Base-by-base conservation (phyloP, 768 basidiomycete genomes). In the Tricholoma terreum region DNA sequence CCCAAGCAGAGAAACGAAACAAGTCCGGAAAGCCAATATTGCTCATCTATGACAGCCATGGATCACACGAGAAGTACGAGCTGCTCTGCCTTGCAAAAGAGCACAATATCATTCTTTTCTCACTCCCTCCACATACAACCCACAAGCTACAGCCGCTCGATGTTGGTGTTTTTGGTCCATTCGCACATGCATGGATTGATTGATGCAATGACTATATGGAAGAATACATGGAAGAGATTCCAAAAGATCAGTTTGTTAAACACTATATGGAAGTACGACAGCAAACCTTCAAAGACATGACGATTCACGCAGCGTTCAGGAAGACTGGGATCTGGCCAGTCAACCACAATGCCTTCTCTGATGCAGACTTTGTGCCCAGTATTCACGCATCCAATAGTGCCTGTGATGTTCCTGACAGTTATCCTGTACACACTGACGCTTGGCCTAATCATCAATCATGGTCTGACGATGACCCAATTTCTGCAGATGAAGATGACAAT, bases 11-110 rank as follows among this genome's bases (percentile, higher is more conserved):
- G 14, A 65, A 61, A 8, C 63, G 55, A 10, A 70, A 71, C 31
- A 61, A 19, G 0, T 60, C 64, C 1, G 65, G 64, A 15, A 68
- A 70, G 21, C 64, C 61, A 6, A 74, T 77, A 31, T 54, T 80
- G 0, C 73, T 81, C 17, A 72, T 78, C 21, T 69, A 67, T 17
- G 73, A 80, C 67, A 76, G 79, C 1, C 79, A 81, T 64, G 69
- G 67, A 38, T 80, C 78, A 0, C 79, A 82, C 60, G 55, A 58
- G 35, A 67, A 63, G 0, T 22, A 57, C 0, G n/a, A 58, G 1
- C 65, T 77, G 35, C 52, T 61, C n/a, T 36, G 65, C 14, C 55
- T 70, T 21, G 76, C 73, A 6, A 31, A 57, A 3, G 36, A 64
- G 33, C 55, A 74, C 53, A 63, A 67, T 34, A 70, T 80, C 40